A percentile compares a stretch with the other conserved stretches of the same genome.
Conservation (phyloP, 208 protist genomes). For the Trypanosoma mega region DNA sequence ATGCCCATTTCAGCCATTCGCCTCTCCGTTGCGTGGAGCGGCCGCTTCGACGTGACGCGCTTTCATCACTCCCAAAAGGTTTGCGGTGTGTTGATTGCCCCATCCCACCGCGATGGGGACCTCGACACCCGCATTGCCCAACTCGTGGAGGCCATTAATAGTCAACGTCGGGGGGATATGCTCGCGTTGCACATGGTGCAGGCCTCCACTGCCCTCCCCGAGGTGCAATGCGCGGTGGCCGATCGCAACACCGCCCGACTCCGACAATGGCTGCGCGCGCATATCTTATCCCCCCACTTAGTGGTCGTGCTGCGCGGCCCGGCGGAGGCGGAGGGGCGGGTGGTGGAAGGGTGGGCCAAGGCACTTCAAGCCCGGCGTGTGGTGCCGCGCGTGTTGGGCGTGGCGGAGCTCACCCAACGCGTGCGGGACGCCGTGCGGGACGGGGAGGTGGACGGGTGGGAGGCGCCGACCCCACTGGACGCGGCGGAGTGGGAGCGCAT, state of each 20-base stretch:
- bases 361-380: conserved; percentile 60
- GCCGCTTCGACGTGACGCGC: conserved; percentile 69
- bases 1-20: conserved; percentile 57
- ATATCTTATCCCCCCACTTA: conserved; percentile 43
- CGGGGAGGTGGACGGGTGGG: conserved; percentile 9
- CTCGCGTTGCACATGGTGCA: conserved; percentile 63
- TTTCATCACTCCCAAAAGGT: conserved; percentile 78
- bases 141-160: conserved; percentile 58
- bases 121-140: conserved; percentile 37
- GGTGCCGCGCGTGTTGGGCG: conserved; percentile 47
- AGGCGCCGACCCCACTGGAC: not conserved
- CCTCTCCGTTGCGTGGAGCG: conserved; percentile 83
- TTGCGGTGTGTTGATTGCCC: conserved; percentile 60
- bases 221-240: conserved; percentile 70
- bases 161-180: conserved; percentile 35
- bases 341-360: conserved; percentile 60
- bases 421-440: conserved; percentile 23
- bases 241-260: conserved; percentile 46
- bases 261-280: conserved; percentile 40
- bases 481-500: conserved; percentile 2
- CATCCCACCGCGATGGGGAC: not conserved
- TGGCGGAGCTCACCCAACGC: conserved; percentile 35
- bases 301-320: conserved; percentile 47
- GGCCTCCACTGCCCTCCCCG: conserved; percentile 53
- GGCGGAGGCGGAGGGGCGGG: conserved; percentile 30